These are phyloP conservation scores for Ceratobasidium theobromae DNA, from an alignment of 1,284 basidiomycete genomes.

Conservation along the genomic window DNA sequence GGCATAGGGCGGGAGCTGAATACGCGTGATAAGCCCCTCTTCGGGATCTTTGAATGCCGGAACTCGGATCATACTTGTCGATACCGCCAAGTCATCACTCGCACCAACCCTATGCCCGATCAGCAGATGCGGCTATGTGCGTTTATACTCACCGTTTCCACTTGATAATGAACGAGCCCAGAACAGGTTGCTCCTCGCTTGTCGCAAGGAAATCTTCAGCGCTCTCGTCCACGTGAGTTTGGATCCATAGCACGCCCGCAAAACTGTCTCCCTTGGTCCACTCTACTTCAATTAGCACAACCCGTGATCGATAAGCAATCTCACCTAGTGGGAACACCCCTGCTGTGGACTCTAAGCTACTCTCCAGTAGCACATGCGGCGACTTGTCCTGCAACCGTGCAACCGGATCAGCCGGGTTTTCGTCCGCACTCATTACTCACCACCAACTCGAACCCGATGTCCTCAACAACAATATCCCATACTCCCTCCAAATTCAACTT, in stretches of 20 bases:
- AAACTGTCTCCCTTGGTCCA: slow-evolving; percentile 65
- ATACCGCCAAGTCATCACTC: slow-evolving; percentile 25
- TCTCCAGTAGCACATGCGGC: slow-evolving; percentile 51
- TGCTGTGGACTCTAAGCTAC: slow-evolving; percentile 44
- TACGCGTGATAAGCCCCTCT: slow-evolving; percentile 62
- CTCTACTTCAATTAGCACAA: slow-evolving; percentile 45
- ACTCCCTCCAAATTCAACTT: slow-evolving; percentile 50
- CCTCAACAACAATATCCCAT: slow-evolving; percentile 38
- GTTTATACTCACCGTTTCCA: slow-evolving; percentile 62
- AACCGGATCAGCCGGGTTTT: no score
- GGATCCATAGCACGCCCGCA: slow-evolving; percentile 56
- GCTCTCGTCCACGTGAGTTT: slow-evolving; percentile 49
- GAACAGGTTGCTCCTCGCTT: slow-evolving; percentile 44
- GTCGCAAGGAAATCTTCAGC: slow-evolving; percentile 45
- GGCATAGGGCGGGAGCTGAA: slow-evolving; percentile 58
- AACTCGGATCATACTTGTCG: slow-evolving; percentile 56
- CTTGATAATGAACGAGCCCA: slow-evolving; percentile 59
- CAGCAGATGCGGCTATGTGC: slow-evolving; percentile 2
- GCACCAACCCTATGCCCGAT: not conserved
- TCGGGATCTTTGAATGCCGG: slow-evolving; percentile 59
- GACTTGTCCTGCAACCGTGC: slow-evolving; percentile 52
- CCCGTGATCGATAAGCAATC: not conserved
- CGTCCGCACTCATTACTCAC: no score
- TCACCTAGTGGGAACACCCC: slow-evolving; percentile 44
- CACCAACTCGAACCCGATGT: slow-evolving; percentile 51